A percentile compares a stretch with the other conserved stretches of the same genome.
These are phyloP conservation scores for Elaeis guineensis DNA, from an alignment of 176 grass and related monocot species.

Conservation along the genomic window DNA sequence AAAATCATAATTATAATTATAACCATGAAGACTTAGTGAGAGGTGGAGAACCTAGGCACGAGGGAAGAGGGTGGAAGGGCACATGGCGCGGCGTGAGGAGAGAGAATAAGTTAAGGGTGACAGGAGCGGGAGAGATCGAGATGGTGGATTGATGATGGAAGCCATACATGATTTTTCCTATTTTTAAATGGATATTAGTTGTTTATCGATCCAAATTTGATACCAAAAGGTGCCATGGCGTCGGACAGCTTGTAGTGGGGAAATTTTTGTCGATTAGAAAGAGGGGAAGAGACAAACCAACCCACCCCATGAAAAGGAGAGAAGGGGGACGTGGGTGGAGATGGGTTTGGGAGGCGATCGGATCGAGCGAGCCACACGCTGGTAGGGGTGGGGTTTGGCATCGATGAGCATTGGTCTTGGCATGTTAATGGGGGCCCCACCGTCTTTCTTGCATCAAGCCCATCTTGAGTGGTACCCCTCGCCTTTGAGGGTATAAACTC, in stretches of 20 bases:
- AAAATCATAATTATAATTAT: neutral
- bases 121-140: slow-evolving; percentile 24
- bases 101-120: slow-evolving; percentile 16
- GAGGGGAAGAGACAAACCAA: slow-evolving; percentile 14
- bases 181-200: neutral
- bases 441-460: no score
- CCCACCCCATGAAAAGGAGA: slow-evolving; percentile 32
- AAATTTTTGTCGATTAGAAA: slow-evolving; percentile 3
- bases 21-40: neutral
- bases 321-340: slow-evolving; percentile 18
- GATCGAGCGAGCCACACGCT: no score
- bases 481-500: no score
- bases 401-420: no score
- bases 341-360: neutral
- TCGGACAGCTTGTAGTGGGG: slow-evolving; percentile 3
- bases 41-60: slow-evolving; percentile 43
- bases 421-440: no score
- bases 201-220: neutral
- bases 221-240: slow-evolving; percentile 14
- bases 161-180: neutral
- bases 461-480: no score
- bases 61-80: slow-evolving; percentile 28
- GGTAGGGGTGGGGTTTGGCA: no score
- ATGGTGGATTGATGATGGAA: slow-evolving; percentile 19
- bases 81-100: slow-evolving; percentile 38